Evolutionary conservation across 768 basidiomycete species (phyloP).

Genomic region (Lactarius hengduanensis): DNA sequence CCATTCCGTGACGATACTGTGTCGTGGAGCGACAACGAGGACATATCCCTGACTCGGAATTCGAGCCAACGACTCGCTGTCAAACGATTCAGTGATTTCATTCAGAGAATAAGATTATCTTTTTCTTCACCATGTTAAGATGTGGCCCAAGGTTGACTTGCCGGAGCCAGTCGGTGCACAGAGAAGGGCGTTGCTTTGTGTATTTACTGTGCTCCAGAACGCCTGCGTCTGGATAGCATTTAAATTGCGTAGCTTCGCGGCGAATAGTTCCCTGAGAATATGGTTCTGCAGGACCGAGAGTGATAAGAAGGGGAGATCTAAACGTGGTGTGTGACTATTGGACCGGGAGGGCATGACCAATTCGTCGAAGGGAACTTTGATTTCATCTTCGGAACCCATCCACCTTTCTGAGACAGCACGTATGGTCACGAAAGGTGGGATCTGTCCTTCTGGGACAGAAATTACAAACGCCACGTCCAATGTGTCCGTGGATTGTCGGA

Average conservation of each 20-base stretch:
- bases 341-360: constrained; percentile 73
- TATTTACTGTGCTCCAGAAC: constrained; percentile 78
- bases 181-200: constrained; percentile 63
- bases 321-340: constrained; percentile 54
- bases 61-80: constrained; percentile 55
- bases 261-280: constrained; percentile 46
- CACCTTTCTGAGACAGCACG: constrained; percentile 87
- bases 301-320: constrained; percentile 75
- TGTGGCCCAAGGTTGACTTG: constrained; percentile 70
- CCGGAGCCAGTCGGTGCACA: constrained; percentile 81
- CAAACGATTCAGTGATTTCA: constrained; percentile 25
- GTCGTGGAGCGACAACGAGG: constrained; percentile 62
- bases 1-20: constrained; percentile 54
- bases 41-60: constrained; percentile 49
- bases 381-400: constrained; percentile 85
- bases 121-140: constrained; percentile 65
- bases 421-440: constrained; percentile 67
- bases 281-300: constrained; percentile 51
- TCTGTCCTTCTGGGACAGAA: constrained; percentile 56
- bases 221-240: constrained; percentile 89
- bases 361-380: constrained; percentile 58
- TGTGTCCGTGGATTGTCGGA: constrained; percentile 61
- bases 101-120: not conserved
- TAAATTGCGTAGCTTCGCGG: constrained; percentile 51
- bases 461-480: constrained; percentile 79